These are phyloP conservation scores for Metschnikowia bowlesiae DNA, from an alignment of 805 yeast genomes.

Conservation along the genomic window DNA sequence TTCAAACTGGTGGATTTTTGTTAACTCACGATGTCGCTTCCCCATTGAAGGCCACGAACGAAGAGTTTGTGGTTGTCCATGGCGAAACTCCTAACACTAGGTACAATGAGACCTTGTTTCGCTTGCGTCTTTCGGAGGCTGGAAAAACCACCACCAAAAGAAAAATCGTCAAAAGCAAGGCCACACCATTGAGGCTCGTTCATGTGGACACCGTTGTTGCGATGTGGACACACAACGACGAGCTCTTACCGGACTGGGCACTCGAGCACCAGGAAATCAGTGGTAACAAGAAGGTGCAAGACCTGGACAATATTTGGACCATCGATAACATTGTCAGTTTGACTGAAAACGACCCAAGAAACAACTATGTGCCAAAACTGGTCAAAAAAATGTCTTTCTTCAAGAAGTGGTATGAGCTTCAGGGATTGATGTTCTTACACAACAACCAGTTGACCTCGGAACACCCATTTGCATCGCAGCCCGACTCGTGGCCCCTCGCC, in stretches of 20 bases:
- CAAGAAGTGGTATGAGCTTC: constrained; percentile 86
- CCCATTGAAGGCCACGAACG: constrained; percentile 86
- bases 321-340: constrained; percentile 67
- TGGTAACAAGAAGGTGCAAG: constrained; percentile 81
- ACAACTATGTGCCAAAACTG: constrained; percentile 58
- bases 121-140: constrained; percentile 49
- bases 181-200: constrained; percentile 61
- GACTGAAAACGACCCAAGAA: constrained; percentile 50
- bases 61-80: constrained; percentile 78
- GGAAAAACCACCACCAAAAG: constrained; percentile 40
- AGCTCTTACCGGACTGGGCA: constrained; percentile 91
- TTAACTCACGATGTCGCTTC: constrained; percentile 96
- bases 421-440: constrained; percentile 82
- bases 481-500: constrained; percentile 87
- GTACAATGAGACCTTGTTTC: constrained; percentile 74
- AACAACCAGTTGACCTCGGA: constrained; percentile 82
- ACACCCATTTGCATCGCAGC: constrained; percentile 95
- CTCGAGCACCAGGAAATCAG: constrained; percentile 88
- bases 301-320: constrained; percentile 67
- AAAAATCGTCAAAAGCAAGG: constrained; percentile 61
- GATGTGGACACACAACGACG: constrained; percentile 88
- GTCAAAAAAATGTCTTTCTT: constrained; percentile 67
- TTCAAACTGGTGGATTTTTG: constrained; percentile 71
- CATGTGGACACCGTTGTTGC: constrained; percentile 89
- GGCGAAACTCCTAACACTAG: constrained; percentile 54